Evolutionary conservation across 176 grass and related monocot species (phyloP).

Genomic region (Bonia amplexicaulis): DNA sequence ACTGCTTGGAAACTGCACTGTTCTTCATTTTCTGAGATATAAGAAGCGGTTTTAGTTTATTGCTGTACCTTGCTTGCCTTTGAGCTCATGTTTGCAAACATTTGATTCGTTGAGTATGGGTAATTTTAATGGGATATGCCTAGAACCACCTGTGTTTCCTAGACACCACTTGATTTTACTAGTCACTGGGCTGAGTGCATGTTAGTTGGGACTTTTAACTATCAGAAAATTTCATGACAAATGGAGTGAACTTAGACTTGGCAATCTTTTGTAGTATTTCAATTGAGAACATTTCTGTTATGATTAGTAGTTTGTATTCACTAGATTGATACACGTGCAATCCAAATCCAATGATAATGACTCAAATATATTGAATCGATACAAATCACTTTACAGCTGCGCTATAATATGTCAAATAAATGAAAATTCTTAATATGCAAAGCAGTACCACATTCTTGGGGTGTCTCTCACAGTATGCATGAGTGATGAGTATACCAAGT

Average conservation of each 20-base stretch:
- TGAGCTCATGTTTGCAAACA: background rate
- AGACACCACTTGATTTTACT: background rate
- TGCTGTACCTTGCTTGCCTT: background rate
- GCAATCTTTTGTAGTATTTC: background rate
- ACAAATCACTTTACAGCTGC: background rate
- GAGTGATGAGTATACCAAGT: slow-evolving; percentile 32
- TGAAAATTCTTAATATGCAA: background rate
- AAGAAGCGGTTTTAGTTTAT: slow-evolving; percentile 4
- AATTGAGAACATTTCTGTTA: background rate
- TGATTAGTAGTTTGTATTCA: background rate
- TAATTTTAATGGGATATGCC: background rate
- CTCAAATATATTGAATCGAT: background rate
- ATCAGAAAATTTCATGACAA: background rate
- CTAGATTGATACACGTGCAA: background rate
- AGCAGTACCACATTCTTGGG: background rate
- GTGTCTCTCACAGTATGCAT: slow-evolving; percentile 25
- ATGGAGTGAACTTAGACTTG: background rate
- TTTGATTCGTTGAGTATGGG: background rate
- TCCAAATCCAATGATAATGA: background rate
- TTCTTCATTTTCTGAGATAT: slow-evolving; percentile 12
- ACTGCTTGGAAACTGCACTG: background rate
- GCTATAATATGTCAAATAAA: background rate
- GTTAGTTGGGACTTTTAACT: background rate
- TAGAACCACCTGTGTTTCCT: background rate
- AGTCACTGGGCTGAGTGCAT: background rate